Evolutionary conservation across 1,284 basidiomycete genomes (phyloP), one percentile per base, ranked within the genome.

Genomic region (Pholiota adiposa): DNA sequence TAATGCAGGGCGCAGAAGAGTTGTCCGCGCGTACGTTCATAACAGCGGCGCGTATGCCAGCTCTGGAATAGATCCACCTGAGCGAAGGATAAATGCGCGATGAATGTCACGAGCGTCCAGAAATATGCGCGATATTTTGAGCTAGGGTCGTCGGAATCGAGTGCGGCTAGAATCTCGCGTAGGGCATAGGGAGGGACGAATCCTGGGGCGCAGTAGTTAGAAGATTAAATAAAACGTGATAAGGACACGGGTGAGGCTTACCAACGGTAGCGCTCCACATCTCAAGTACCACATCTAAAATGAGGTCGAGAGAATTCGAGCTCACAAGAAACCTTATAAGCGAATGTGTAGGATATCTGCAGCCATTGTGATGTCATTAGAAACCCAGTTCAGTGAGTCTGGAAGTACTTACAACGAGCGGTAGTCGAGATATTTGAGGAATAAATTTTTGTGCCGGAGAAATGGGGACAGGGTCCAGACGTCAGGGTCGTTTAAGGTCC

Each of bases 281-380:
- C 59, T 88, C 84, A 27, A 88, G 70, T 0, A 74, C 60, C 16
- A 88, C 63, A 62, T 87, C 85, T 3, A 89, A 69, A 38, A 86
- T 82, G 33, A 94, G 73, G 71, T 94, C 92, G 31, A 92, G 77
- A 1, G 87, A 88, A 69, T 92, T 93, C 1, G 89, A 89, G 3
- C 78, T 80, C 1, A 92, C 65, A 12, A 94, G 75, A 66, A 88
- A 89, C 18, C 84, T 77, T 19, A 93, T 74, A 5, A 88, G 74
- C 4, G 85, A 85, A 69, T 84, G 82, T 3, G 70, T 77, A 1
- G 78, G 84, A 74, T 83, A 72, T 48, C 82, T 87, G 59, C 8
- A n/a, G 14, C 19, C 31, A 16, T 41, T 12, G 9, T 7, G 40
- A 44, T 21, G 14, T 31, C 36, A 21, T 29, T 25, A 57, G 36